Evolutionary conservation across 2,329 filamentous ascomycete genomes (phyloP).

Genomic region (Ploettnerulaceae sp.): DNA sequence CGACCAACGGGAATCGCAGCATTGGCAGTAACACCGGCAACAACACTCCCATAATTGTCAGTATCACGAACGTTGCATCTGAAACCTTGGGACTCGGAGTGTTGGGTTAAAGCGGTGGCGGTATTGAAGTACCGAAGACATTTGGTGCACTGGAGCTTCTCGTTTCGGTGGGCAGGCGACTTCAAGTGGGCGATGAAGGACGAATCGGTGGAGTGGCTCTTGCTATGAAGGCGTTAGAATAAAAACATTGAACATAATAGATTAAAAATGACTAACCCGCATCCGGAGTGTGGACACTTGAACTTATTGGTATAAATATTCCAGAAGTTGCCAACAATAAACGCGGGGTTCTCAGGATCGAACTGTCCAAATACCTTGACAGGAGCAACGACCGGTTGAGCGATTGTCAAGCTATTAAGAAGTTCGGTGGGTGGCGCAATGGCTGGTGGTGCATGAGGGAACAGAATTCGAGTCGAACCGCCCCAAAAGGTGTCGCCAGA

Average conservation of each 20-base stretch:
- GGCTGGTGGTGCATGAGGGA: slow-evolving; percentile 7
- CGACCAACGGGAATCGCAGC: slow-evolving; percentile 28
- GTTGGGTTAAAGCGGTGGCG: slow-evolving; percentile 42
- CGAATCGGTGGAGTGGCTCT: slow-evolving; percentile 7
- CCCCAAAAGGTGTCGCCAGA: neutral
- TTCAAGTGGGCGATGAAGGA: slow-evolving; percentile 39
- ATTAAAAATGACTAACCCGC: slow-evolving; percentile 24
- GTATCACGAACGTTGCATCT: slow-evolving; percentile 42
- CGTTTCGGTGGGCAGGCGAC: slow-evolving; percentile 38
- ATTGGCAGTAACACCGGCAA: slow-evolving; percentile 39
- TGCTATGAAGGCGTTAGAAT: slow-evolving; percentile 12
- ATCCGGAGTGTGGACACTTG: slow-evolving; percentile 28
- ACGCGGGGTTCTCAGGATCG: slow-evolving; percentile 22
- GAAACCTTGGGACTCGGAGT: slow-evolving; percentile 42
- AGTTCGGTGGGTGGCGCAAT: slow-evolving; percentile 3
- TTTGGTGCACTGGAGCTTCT: slow-evolving; percentile 40
- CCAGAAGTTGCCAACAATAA: slow-evolving; percentile 21
- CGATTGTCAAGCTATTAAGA: neutral
- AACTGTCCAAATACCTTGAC: slow-evolving; percentile 5
- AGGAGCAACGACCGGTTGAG: neutral
- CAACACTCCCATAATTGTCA: slow-evolving; percentile 36
- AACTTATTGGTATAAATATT: slow-evolving; percentile 21
- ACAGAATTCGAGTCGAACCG: neutral
- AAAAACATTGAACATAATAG: neutral
- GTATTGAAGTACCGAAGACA: slow-evolving; percentile 42